Percentiles rank a stretch among this genome's conserved stretches.
Evolutionary conservation across 352 stramenopile species (phyloP).

Genomic region (Globisporangium acanthophoron): DNA sequence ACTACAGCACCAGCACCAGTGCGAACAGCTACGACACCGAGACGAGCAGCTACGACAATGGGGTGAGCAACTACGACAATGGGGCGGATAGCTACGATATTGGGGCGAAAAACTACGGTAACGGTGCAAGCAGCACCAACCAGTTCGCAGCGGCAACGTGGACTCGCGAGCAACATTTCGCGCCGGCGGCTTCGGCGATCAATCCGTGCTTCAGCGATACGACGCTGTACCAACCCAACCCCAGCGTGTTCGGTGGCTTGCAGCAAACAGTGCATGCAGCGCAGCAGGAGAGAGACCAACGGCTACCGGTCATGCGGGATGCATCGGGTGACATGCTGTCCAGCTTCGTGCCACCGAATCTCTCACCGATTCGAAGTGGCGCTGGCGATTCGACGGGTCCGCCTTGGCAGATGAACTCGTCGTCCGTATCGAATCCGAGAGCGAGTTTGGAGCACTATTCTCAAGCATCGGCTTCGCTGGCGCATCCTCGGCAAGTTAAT

Average conservation of each 20-base stretch:
- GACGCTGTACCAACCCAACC: not conserved
- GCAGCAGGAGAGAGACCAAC: not conserved
- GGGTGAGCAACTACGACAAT: constrained; percentile 11
- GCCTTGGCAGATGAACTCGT: too few species aligned
- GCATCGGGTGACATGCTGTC: too few species aligned
- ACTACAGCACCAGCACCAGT: constrained; percentile 14
- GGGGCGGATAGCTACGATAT: not conserved
- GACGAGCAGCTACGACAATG: not conserved
- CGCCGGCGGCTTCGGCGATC: constrained; percentile 10
- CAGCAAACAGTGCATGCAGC: not conserved
- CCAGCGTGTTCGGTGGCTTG: not conserved
- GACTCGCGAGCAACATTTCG: constrained; percentile 12
- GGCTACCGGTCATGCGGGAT: too few species aligned
- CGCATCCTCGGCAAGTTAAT: not conserved
- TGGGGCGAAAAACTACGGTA: not conserved
- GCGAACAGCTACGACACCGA: constrained; percentile 1
- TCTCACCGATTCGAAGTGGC: not conserved
- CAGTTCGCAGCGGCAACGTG: constrained; percentile 12
- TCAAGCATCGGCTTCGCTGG: not conserved
- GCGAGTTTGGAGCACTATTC: too few species aligned
- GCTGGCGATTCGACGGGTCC: not conserved
- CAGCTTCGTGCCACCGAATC: not conserved
- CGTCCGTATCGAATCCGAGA: too few species aligned
- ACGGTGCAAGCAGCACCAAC: not conserved
- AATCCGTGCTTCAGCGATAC: constrained; percentile 9